Base-by-base conservation (phyloP, 371 early-diverging fungal species). In the Cokeromyces recurvatus region DNA sequence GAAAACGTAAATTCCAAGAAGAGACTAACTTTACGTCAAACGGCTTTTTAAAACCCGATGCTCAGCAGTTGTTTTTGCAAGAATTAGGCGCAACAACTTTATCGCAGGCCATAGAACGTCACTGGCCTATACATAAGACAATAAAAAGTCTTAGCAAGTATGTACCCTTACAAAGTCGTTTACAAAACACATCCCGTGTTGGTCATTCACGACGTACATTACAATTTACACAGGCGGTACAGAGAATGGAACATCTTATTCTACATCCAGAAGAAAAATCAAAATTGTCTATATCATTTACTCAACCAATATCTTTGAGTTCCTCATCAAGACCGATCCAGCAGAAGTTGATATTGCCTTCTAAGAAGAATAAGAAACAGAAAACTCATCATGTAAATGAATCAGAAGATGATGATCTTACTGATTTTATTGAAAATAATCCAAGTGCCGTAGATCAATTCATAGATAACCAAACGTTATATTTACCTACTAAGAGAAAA, bases 201-300 rank as follows among this genome's bases (percentile, higher is more conserved):
- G 58, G 58, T 0, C 68, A 70, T 52, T 59, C 62, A 0, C 23
- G n/a, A 14, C 54, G 66, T n/a, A 58, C 68, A 0, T 4, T 17
- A 3, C 59, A 58, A 1, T 57, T 70, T 41, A 44, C 55, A 1
- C 1, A 44, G 0, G 16, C 62, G 0, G 46, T 69, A 0, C 23
- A 48, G 12, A 57, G 54, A 12, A 66, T 70, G 46, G 71, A 74
- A 35, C 48, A 59, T n/a, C 68, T 58, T 8, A 65, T 66, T 12
- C 20, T 70, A 11, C 23, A 64, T 14, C 59, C 56, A 0, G 42
- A 42, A 20, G 38, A 55, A 20, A 25, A 50, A 29, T 29, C 29
- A 7, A 29, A 29, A 29, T 11, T 11, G 29, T 29, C 29, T 29
- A 29, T 29, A 29, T n/a, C n/a, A n/a, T n/a, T n/a, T n/a, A n/a